Evolutionary conservation across 2,329 filamentous ascomycete species (phyloP), one percentile per base, ranked within the genome.

Genomic region (Exserohilum rostratum): DNA sequence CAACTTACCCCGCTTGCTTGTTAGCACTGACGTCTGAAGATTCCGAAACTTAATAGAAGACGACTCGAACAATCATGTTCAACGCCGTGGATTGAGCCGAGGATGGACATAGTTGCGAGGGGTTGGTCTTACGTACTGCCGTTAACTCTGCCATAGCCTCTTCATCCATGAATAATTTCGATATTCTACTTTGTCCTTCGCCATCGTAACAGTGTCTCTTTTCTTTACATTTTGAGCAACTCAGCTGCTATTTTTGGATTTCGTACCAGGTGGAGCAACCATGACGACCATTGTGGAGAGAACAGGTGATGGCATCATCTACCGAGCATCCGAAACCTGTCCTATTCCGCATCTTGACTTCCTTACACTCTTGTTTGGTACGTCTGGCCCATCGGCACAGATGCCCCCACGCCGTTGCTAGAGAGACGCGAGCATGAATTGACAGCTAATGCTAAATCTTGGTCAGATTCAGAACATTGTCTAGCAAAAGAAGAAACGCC

Each of bases 401-500:
- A 3, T 25, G 6, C 17, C 27, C 15, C 13, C 2, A 10, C 11
- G 15, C 13, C 27, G 10, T 30, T 12, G 7, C n/a, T 7, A 27
- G 12, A 17, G 13, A 10, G 15, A 20, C 17, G 13, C 9, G 5
- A 5, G 7, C 40, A 43, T 13, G 40, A 31, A 6, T 10, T 15
- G 13, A 11, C 20, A 38, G 20, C 18, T 2, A 31, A 9, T n/a
- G 45, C 51, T 22, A 7, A 37, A 13, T n/a, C 43, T 61, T 60
- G 13, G 6, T 6, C 40, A 73, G 67, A 71, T 42, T 64, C 66
- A 1, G 63, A 72, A 17, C 59, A 75, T 34, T 67, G 65, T 13
- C 57, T 63, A 9, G 69, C 76, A 18, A 69, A 78, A 18, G 80
- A 84, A 40, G 77, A 84, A 46, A 83, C 81, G 0, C 63, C 82